Evolutionary conservation across 352 stramenopile genomes (phyloP).

Genomic region (Achlya hypogyna): DNA sequence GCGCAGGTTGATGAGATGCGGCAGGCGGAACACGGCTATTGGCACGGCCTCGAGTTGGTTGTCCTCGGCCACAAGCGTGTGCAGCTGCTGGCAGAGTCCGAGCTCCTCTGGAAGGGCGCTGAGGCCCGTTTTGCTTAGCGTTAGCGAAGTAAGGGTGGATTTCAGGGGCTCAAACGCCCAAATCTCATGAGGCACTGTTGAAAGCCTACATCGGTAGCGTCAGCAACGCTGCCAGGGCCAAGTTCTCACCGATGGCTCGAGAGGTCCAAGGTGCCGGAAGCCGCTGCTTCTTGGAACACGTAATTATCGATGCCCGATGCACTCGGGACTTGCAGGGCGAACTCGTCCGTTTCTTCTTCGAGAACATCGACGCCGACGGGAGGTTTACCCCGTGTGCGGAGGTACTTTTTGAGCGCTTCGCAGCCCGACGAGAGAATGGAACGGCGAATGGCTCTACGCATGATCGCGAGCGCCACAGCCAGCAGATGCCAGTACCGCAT

Average conservation of each 20-base stretch:
- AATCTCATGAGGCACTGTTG: background rate
- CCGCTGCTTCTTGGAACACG: constrained; percentile 49
- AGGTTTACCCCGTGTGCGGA: constrained; percentile 54
- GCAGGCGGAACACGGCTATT: constrained; percentile 32
- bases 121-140: constrained; percentile 60
- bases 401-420: constrained; percentile 73
- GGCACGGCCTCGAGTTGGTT: constrained; percentile 48
- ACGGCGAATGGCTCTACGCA: constrained; percentile 39
- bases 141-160: constrained; percentile 24
- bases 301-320: constrained; percentile 24
- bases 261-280: constrained; percentile 45
- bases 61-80: constrained; percentile 64
- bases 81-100: constrained; percentile 33
- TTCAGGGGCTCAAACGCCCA: background rate
- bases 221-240: background rate
- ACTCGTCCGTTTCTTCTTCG: constrained; percentile 56
- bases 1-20: constrained; percentile 45
- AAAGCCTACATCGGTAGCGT: background rate
- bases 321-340: constrained; percentile 9
- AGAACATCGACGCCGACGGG: constrained; percentile 42
- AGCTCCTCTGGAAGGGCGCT: constrained; percentile 35
- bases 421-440: constrained; percentile 53
- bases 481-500: constrained; percentile 27
- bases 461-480: background rate
- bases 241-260: constrained; percentile 19